A percentile compares a stretch with the other conserved stretches of the same genome.
These are phyloP conservation scores for Coemansia sp. DNA, from an alignment of 192 early-diverging fungal genomes.

Conservation along the genomic window DNA sequence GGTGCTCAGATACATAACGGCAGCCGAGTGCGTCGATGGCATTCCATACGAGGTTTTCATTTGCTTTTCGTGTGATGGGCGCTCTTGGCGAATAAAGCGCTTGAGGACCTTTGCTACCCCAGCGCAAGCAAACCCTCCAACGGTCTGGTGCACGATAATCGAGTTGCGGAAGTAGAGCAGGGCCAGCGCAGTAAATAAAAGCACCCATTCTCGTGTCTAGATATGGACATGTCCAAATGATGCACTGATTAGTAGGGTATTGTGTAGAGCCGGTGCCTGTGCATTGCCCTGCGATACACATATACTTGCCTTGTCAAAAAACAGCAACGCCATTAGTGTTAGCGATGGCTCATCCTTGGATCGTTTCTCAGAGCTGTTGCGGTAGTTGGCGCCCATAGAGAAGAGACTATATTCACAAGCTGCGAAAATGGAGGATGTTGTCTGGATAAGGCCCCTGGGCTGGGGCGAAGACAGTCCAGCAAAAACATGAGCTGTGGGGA, in stretches of 20 bases:
- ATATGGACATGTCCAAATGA: background rate
- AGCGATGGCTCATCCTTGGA: background rate
- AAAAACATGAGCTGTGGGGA: background rate
- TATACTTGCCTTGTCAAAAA: conserved; percentile 24
- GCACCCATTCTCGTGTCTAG: conserved; percentile 41
- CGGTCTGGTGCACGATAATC: conserved; percentile 1
- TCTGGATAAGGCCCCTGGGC: background rate
- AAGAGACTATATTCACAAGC: background rate
- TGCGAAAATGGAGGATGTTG: background rate
- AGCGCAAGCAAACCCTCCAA: conserved; percentile 23
- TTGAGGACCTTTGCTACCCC: conserved; percentile 34
- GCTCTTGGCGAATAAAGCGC: conserved; percentile 31
- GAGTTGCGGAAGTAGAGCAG: conserved; percentile 39
- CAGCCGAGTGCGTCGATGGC: conserved; percentile 46
- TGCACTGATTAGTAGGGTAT: background rate
- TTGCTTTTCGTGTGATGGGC: conserved; percentile 2
- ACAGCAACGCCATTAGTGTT: background rate
- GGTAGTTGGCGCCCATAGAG: background rate
- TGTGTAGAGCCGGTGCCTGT: background rate
- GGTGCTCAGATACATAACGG: conserved; percentile 26
- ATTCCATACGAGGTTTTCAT: conserved; percentile 32
- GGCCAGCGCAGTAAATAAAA: conserved; percentile 3
- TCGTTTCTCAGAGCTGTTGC: background rate
- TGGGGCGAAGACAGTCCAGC: background rate
- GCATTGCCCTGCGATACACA: background rate